Evolutionary conservation across 2,329 filamentous ascomycete genomes (phyloP), one percentile per base, ranked within the genome.

Genomic region (Torrubiella hemipterigena): DNA sequence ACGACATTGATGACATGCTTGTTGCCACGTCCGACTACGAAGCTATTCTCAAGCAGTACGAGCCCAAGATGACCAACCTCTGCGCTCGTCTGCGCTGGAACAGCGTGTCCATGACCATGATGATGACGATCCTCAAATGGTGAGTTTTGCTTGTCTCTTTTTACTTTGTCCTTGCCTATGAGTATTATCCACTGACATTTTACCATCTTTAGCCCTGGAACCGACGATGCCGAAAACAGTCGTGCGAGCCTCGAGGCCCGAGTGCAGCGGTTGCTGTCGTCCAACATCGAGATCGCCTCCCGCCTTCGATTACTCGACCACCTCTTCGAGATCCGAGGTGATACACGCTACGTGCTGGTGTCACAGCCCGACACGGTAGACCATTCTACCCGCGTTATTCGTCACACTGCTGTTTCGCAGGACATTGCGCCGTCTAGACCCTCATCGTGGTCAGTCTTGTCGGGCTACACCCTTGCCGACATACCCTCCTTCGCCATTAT

Each of bases 61-160:
- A 36, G 5, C 34, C 20, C 9, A 47, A 48, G 39, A 38, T 40
- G 18, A 41, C 52, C 17, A 45, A 36, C 6, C 39, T 57, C 5
- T 55, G 47, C 28, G 45, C 50, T 3, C 44, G 54, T 6, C 47
- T 57, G 7, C 47, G 50, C 18, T 57, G 51, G 51, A 54, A 56
- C 41, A 54, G 52, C 28, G 40, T 57, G 14, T 55, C 53, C n/a
- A 54, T 56, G 41, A 52, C 50, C 12, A 52, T 56, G 47, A 54
- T 57, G 46, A 54, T 52, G 45, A 57, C 53, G 5, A 52, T 57
- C 25, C 40, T 57, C 14, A 55, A 57, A 40, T 57, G 54, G 54
- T 56, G 42, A 42, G 48, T 39, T 18, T 15, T 5, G 8, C 15
- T 17, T 28, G 15, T 28, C 17, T 32, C 25, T 17, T 22, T 32